Percentiles rank a stretch among this genome's conserved stretches.
phyloP scores from a whole-genome alignment of 805 yeast genomes.

The Wilhelminamyces savonicus region DNA sequence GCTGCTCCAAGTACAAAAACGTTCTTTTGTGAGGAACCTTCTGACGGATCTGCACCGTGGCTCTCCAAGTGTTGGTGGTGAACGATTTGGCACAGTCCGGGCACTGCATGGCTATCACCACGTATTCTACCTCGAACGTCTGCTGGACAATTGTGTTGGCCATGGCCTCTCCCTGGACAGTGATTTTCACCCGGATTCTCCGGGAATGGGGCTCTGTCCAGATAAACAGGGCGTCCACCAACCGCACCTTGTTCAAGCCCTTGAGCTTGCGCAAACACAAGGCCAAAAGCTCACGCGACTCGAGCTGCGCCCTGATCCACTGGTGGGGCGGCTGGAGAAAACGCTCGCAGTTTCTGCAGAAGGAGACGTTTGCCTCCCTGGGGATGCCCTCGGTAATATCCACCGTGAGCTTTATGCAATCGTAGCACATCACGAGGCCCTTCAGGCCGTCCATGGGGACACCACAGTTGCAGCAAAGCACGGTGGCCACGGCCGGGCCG shows the following conservation, averaged over 20 bases:
- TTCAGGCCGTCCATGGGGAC: conserved; percentile 94
- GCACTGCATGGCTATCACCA: conserved; percentile 94
- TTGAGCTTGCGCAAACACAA: conserved; percentile 81
- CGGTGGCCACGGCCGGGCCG: conserved; percentile 55
- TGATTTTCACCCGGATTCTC: conserved; percentile 82
- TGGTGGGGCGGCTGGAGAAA: conserved; percentile 91
- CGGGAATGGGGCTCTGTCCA: conserved; percentile 99
- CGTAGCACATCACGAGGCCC: conserved; percentile 93
- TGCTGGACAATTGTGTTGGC: conserved; percentile 89
- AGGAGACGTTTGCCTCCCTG: conserved; percentile 86
- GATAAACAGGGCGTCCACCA: conserved; percentile 88
- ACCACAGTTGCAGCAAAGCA: conserved; percentile 97
- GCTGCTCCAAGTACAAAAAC: conserved; percentile 89
- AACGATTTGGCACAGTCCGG: conserved; percentile 97
- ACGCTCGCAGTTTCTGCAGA: conserved; percentile 96
- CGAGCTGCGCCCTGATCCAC: conserved; percentile 88
- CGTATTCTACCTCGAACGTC: conserved; percentile 87
- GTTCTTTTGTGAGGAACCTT: conserved; percentile 97
- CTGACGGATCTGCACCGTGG: conserved; percentile 95
- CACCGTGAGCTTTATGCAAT: conserved; percentile 88
- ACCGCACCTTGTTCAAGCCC: conserved; percentile 78
- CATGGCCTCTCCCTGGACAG: conserved; percentile 97
- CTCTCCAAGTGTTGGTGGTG: conserved; percentile 97
- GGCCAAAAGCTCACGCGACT: conserved; percentile 88
- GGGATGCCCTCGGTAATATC: conserved; percentile 92